phyloP scores from a whole-genome alignment of 177 flowering plant species.

The Vitis hybrid region DNA sequence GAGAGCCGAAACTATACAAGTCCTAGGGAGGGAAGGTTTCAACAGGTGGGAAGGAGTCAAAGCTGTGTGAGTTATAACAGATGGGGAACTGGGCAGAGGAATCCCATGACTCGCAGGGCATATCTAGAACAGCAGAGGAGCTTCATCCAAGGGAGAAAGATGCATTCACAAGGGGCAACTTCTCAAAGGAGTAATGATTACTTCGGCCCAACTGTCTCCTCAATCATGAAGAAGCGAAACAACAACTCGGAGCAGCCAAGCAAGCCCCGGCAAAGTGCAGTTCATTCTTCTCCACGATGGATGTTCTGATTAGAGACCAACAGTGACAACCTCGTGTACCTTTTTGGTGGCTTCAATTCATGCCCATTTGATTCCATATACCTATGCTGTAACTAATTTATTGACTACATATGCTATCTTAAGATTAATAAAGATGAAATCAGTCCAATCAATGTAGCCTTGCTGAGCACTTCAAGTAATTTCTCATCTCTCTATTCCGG shows the following conservation, averaged over 20 bases:
- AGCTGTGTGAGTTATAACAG: slow-evolving; percentile 82
- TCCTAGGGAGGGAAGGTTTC: slow-evolving; percentile 62
- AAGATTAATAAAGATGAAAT: neutral
- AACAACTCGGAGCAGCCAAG: slow-evolving; percentile 45
- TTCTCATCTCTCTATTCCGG: no score
- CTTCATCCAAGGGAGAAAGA: slow-evolving; percentile 60
- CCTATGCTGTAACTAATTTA: slow-evolving; percentile 22
- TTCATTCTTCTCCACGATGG: slow-evolving; percentile 79
- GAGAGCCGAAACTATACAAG: slow-evolving; percentile 84
- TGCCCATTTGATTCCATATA: slow-evolving; percentile 7
- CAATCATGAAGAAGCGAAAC: slow-evolving; percentile 80
- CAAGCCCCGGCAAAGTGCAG: slow-evolving; percentile 50
- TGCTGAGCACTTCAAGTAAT: neutral
- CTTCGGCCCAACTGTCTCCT: slow-evolving; percentile 85
- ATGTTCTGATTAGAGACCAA: slow-evolving; percentile 36
- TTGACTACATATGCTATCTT: slow-evolving; percentile 3
- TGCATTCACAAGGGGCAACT: slow-evolving; percentile 64
- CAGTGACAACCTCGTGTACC: slow-evolving; percentile 6
- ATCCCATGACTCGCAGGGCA: slow-evolving; percentile 36
- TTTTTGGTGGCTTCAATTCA: slow-evolving; percentile 8
- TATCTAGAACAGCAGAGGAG: slow-evolving; percentile 51
- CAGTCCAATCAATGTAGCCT: slow-evolving; percentile 3
- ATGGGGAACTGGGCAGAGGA: slow-evolving; percentile 57
- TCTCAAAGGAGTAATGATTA: slow-evolving; percentile 77
- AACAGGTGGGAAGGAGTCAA: slow-evolving; percentile 84